Evolutionary conservation across 257 asterid genomes (phyloP), one percentile per base, ranked within the genome.

Genomic region (Datura wrightii): DNA sequence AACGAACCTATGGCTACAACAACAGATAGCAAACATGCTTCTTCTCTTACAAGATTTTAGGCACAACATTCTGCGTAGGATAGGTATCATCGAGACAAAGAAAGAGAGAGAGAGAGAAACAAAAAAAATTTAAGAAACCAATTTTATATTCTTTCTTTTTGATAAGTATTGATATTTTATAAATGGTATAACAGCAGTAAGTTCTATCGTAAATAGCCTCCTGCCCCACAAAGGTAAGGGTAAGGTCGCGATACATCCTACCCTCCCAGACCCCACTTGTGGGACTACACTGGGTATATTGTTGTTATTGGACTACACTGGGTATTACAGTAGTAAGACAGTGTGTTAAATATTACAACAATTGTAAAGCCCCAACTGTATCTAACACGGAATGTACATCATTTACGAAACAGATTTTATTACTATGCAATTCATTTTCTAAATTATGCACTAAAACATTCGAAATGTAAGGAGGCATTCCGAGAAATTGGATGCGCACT

Each of bases 381-480:
- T 65, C 44, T 34, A 65, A 65, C 44, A 63, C 34, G 72, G 72
- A 65, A 65, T 65, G 72, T 65, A 34, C 44, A 3, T 13, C 44
- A 34, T 65, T 34, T 65, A 65, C 44, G 5, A 65, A 65, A 65
- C 72, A 65, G n/a, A 65, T 65, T 65, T 65, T 65, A 44, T 65
- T 18, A 65, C 34, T 65, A 65, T 65, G 72, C 72, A 65, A 65
- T 65, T 34, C n/a, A 65, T 65, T 65, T 65, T 65, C 72, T 34
- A 34, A 65, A 65, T 11, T 65, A 34, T 65, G 72, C 19, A 65
- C 72, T 65, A 34, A 5, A 34, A 34, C 72, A 65, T 65, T 34
- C 72, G 44, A 65, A 34, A 65, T 65, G 72, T 65, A 65, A 34
- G 72, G 36, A 42, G 44, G 72, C n/a, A 65, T 65, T 34, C 18